Evolutionary conservation across 176 grass and related monocot genomes (phyloP).

Genomic region (Eremochloa ophiuroides): DNA sequence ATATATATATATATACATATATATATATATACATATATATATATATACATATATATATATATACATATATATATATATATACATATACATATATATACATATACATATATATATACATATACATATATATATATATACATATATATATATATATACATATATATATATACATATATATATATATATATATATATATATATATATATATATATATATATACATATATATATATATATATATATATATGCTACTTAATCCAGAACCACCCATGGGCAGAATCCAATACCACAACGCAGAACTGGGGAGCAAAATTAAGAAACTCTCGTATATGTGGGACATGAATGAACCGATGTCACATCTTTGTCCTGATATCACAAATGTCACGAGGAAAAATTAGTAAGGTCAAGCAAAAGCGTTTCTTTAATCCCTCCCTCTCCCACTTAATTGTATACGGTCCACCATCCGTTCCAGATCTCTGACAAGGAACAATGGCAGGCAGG

Average conservation of each 20-base stretch:
- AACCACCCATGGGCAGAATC: slow-evolving; percentile 17
- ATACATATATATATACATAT: too few species aligned
- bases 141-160: too few species aligned
- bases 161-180: too few species aligned
- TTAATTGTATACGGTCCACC: not conserved
- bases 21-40: too few species aligned
- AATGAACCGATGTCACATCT: slow-evolving; percentile 21
- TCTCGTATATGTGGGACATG: not conserved
- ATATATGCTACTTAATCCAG: not conserved
- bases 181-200: too few species aligned
- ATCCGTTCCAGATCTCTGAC: not conserved
- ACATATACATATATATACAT: too few species aligned
- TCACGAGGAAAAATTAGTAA: not conserved
- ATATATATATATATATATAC: too few species aligned
- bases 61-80: too few species aligned
- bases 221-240: too few species aligned
- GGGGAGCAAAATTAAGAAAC: slow-evolving; percentile 9
- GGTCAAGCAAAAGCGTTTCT: not conserved
- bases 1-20: too few species aligned
- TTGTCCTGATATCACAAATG: not conserved
- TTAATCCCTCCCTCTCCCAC: not conserved
- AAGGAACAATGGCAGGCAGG: not conserved
- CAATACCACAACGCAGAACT: slow-evolving; percentile 6
- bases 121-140: too few species aligned
- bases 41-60: too few species aligned